phyloP scores from a whole-genome alignment of 208 protist species.

The Acanthamoeba culbertsoni region DNA sequence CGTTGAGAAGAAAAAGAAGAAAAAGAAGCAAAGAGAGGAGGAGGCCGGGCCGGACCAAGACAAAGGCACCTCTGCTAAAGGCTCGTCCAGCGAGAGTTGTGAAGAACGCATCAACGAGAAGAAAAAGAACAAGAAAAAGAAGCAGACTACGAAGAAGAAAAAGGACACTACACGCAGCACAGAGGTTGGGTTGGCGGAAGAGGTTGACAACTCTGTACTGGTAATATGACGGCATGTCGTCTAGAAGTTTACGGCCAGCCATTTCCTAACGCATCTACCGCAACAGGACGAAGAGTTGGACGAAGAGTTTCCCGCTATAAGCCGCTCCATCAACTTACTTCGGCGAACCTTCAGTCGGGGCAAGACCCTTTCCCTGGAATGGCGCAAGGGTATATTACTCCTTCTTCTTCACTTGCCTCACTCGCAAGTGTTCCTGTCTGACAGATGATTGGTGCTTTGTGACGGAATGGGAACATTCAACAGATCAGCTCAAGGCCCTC shows the following conservation, averaged over 20 bases:
- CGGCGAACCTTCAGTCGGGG: neutral
- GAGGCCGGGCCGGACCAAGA: no score
- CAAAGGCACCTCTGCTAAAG: no score
- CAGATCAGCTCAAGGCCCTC: slow-evolving; percentile 4
- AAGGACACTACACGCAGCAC: neutral
- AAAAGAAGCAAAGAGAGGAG: no score
- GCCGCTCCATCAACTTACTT: neutral
- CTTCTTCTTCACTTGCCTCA: neutral
- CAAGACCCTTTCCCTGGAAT: neutral
- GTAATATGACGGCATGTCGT: neutral
- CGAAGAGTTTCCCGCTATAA: neutral
- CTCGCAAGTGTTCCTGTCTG: neutral
- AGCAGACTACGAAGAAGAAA: neutral
- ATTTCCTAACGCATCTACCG: neutral
- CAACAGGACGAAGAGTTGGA: no score
- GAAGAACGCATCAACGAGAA: neutral
- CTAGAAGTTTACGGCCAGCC: neutral
- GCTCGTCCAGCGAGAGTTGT: no score
- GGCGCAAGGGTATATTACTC: neutral
- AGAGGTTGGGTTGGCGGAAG: no score
- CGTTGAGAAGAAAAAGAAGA: no score
- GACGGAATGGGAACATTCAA: neutral
- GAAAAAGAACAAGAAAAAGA: neutral
- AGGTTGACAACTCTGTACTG: neutral
- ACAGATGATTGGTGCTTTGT: neutral